phyloP scores from a whole-genome alignment of 495 filamentous ascomycete species.

The Aspergillus affinis region DNA sequence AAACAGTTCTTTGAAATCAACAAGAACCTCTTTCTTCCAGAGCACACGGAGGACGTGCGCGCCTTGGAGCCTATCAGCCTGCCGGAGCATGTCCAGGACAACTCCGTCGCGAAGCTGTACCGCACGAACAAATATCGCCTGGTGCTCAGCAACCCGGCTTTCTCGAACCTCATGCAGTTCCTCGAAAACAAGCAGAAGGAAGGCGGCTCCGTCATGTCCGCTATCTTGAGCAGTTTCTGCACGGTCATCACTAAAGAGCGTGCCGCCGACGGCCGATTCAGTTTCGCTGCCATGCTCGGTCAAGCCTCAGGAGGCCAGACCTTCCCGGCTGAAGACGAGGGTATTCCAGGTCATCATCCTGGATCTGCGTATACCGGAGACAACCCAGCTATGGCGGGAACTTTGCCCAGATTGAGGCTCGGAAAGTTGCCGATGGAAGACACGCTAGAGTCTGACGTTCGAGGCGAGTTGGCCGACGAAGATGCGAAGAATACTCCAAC shows the following conservation, averaged over 20 bases:
- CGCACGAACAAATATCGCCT: conserved; percentile 80
- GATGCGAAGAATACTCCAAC: conserved; percentile 68
- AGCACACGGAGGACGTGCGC: conserved; percentile 75
- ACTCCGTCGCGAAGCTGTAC: conserved; percentile 72
- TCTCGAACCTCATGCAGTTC: conserved; percentile 78
- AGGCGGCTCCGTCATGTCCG: conserved; percentile 73
- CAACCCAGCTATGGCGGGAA: conserved; percentile 53
- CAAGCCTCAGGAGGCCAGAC: conserved; percentile 61
- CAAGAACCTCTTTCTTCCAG: conserved; percentile 65
- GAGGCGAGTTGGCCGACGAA: conserved; percentile 77
- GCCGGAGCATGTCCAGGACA: conserved; percentile 73
- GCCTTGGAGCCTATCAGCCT: conserved; percentile 65
- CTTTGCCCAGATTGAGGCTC: conserved; percentile 63
- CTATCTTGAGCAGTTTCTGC: conserved; percentile 71
- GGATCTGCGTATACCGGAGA: conserved; percentile 77
- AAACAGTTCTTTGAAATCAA: conserved; percentile 68
- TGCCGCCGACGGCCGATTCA: conserved; percentile 71
- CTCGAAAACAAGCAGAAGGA: conserved; percentile 78
- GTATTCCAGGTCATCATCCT: conserved; percentile 87
- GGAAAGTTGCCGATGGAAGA: conserved; percentile 78
- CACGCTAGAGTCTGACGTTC: conserved; percentile 75
- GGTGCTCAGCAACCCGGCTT: conserved; percentile 77
- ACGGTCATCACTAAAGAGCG: conserved; percentile 73
- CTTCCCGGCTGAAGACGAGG: conserved; percentile 79
- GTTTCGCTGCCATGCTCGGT: conserved; percentile 79